Evolutionary conservation across 2,329 filamentous ascomycete genomes (phyloP).

Genomic region (Talaromyces funiculosus): DNA sequence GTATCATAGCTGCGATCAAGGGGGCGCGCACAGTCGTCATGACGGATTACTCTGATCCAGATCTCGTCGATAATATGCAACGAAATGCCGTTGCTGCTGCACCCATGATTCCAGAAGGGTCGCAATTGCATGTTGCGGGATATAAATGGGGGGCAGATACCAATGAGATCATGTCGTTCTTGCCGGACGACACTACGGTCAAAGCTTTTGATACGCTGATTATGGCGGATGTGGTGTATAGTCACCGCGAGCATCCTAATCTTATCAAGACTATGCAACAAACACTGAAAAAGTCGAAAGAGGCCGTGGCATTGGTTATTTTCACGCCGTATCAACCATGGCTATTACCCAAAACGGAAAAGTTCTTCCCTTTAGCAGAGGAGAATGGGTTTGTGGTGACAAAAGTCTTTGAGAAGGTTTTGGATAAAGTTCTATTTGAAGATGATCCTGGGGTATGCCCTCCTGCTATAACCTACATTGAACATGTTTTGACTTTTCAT

Average conservation of each 20-base stretch:
- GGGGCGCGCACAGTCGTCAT: conserved; percentile 67
- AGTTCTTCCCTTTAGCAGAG: conserved; percentile 74
- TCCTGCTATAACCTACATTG: not conserved
- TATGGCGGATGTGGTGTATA: conserved; percentile 83
- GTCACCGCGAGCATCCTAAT: conserved; percentile 78
- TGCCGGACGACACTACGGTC: conserved; percentile 36
- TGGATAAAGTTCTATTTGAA: conserved; percentile 85
- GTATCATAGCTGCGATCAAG: conserved; percentile 67
- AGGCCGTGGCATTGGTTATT: conserved; percentile 71
- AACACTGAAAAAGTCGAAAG: conserved; percentile 54
- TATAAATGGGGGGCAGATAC: conserved; percentile 77
- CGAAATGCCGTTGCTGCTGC: conserved; percentile 63
- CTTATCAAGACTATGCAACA: conserved; percentile 65
- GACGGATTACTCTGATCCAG: conserved; percentile 82
- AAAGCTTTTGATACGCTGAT: conserved; percentile 70
- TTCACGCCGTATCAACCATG: conserved; percentile 93
- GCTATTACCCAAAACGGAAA: conserved; percentile 76
- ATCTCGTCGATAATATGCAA: conserved; percentile 73
- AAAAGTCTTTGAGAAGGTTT: conserved; percentile 72
- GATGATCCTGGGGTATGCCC: conserved; percentile 67
- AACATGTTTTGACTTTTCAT: not conserved
- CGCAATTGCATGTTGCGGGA: conserved; percentile 57
- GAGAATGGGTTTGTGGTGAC: conserved; percentile 68
- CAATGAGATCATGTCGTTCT: conserved; percentile 51
- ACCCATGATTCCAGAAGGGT: conserved; percentile 36